Evolutionary conservation across 768 basidiomycete species (phyloP), one percentile per base, ranked within the genome.

Genomic region (Boletellus sp.): DNA sequence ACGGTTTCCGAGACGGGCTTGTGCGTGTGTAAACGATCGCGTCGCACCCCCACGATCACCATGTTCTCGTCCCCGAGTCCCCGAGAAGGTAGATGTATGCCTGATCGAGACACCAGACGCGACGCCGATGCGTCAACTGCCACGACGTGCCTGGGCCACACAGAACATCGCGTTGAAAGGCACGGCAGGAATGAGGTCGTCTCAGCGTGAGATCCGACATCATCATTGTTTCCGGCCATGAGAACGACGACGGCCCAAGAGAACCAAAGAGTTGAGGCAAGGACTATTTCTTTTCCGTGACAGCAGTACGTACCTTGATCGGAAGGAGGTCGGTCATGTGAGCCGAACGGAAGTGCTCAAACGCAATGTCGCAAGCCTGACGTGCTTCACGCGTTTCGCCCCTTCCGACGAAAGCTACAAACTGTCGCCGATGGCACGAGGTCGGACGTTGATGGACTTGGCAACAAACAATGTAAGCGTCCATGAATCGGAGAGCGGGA

Each of bases 121-220:
- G 32, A 35, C 8, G 3, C 22, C 41, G 9, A 15, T 7, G 2
- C 9, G 13, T 16, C 33, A 26, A 2, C 12, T 16, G 10, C 6
- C 12, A 32, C 33, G 12, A 40, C 50, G 11, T n/a, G 11, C 53
- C 46, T 48, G 43, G 3, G 45, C 31, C 0, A 20, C 22, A 17
- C 36, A 45, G 19, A 40, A 45, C 16, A 16, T n/a, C 2, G 42
- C 12, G 12, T 35, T 35, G 3, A 4, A 11, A 7, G 7, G n/a
- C 0, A 24, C 26, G 1, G 36, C 22, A 20, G 20, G 6, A 16
- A 52, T 54, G 9, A 52, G 45, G 22, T 44, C 37, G 3, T 44
- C 42, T 8, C 31, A 11, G 9, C 41, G 48, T 2, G 52, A 56
- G 34, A 54, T 47, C 4, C 48, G n/a, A n/a, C 55, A n/a, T 41